Evolutionary conservation across 257 asterid species (phyloP).

Genomic region (Primulina eburnea): DNA sequence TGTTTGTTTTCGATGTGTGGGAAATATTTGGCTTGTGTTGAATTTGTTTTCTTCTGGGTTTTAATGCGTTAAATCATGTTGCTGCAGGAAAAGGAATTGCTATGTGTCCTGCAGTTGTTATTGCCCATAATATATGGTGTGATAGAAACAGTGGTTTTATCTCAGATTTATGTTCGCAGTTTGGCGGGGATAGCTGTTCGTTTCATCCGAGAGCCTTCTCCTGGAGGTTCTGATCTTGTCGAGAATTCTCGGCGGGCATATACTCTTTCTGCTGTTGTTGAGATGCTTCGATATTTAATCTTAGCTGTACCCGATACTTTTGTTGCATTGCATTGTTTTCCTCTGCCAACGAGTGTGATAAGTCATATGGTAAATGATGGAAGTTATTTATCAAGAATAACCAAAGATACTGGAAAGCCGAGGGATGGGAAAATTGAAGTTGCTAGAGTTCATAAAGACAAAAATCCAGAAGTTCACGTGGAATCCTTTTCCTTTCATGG

Average conservation of each 20-base stretch:
- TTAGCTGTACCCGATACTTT: conserved; percentile 94
- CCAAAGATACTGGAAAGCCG: conserved; percentile 64
- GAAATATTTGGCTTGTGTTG: conserved; percentile 6
- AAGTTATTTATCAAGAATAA: conserved; percentile 61
- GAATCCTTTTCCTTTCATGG: conserved; percentile 59
- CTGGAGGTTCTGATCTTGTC: conserved; percentile 97
- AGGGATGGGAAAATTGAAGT: conserved; percentile 53
- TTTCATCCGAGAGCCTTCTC: conserved; percentile 87
- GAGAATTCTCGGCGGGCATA: conserved; percentile 93
- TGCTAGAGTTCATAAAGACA: conserved; percentile 49
- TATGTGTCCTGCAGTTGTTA: conserved; percentile 81
- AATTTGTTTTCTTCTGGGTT: conserved; percentile 29
- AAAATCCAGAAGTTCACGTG: conserved; percentile 47
- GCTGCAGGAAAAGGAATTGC: conserved; percentile 82
- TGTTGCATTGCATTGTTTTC: conserved; percentile 92
- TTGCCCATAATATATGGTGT: conserved; percentile 91
- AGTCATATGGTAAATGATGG: conserved; percentile 68
- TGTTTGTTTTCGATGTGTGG: background rate
- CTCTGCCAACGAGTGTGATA: conserved; percentile 64
- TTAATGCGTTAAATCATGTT: conserved; percentile 22
- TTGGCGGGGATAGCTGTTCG: conserved; percentile 70
- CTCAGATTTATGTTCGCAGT: conserved; percentile 85
- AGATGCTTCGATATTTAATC: conserved; percentile 93
- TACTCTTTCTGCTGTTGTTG: conserved; percentile 87
- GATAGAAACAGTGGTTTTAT: conserved; percentile 79